Evolutionary conservation across 2,329 filamentous ascomycete genomes (phyloP).

Genomic region (Setomelanomma holmii): DNA sequence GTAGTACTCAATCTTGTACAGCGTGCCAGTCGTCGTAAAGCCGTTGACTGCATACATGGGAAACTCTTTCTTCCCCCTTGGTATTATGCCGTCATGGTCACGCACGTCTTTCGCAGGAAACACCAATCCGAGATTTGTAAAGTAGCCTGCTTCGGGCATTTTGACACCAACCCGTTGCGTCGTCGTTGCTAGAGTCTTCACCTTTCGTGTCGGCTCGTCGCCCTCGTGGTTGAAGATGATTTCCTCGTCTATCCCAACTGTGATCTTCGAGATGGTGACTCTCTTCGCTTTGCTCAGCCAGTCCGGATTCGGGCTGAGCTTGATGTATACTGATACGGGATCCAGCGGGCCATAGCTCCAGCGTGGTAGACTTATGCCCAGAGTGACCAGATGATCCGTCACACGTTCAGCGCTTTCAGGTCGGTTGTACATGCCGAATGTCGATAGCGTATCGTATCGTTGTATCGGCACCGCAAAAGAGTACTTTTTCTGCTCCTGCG

Average conservation of each 20-base stretch:
- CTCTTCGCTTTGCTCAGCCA: slow-evolving; percentile 90
- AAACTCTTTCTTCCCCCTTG: slow-evolving; percentile 83
- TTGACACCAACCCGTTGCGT: slow-evolving; percentile 81
- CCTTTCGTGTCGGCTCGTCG: slow-evolving; percentile 89
- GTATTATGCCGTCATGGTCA: slow-evolving; percentile 86
- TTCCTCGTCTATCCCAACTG: slow-evolving; percentile 92
- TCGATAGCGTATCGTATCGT: slow-evolving; percentile 94
- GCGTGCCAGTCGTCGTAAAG: slow-evolving; percentile 90
- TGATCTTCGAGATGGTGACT: slow-evolving; percentile 93
- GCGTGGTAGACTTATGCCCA: slow-evolving; percentile 88
- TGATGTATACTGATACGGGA: slow-evolving; percentile 95
- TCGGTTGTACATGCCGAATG: slow-evolving; percentile 99
- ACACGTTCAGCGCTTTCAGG: slow-evolving; percentile 87
- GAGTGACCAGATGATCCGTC: slow-evolving; percentile 86
- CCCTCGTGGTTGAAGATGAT: slow-evolving; percentile 99
- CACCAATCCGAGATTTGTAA: slow-evolving; percentile 88
- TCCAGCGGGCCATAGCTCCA: slow-evolving; percentile 98
- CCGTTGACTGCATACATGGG: slow-evolving; percentile 87
- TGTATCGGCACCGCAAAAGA: slow-evolving; percentile 88
- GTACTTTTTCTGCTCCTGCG: slow-evolving; percentile 86
- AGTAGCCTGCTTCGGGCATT: slow-evolving; percentile 88
- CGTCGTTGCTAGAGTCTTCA: slow-evolving; percentile 85
- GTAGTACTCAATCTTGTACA: slow-evolving; percentile 99
- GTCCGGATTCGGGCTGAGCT: slow-evolving; percentile 88
- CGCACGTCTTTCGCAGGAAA: slow-evolving; percentile 90